These are phyloP conservation scores for Blastosporella zonata DNA, from an alignment of 1,284 basidiomycete species.

Conservation along the genomic window DNA sequence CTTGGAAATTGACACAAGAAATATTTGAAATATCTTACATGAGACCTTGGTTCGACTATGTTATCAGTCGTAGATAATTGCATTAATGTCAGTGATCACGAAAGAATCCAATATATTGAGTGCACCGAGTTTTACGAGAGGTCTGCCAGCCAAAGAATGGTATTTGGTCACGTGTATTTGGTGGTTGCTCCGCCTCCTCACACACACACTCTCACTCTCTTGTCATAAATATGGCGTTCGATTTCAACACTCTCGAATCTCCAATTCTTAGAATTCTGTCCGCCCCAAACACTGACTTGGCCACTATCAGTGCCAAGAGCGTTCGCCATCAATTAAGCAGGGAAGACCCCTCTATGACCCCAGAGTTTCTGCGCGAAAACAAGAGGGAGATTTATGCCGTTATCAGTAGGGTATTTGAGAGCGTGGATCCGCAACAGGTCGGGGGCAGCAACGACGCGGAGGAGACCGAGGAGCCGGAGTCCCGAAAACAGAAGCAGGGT, in stretches of 20 bases:
- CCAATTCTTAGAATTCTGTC: constrained; percentile 63
- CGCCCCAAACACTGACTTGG: constrained; percentile 66
- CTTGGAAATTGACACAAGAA: too few relatives aligned
- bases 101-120: too few relatives aligned
- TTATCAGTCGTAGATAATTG: too few relatives aligned
- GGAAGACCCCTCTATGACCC: constrained; percentile 47
- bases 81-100: too few relatives aligned
- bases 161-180: too few relatives aligned
- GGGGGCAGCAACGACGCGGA: constrained; percentile 32
- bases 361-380: constrained; percentile 54
- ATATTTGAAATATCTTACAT: too few relatives aligned
- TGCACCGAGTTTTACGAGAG: too few relatives aligned
- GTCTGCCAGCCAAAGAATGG: not conserved
- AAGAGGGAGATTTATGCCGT: constrained; percentile 57
- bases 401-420: constrained; percentile 59
- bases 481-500: constrained; percentile 38
- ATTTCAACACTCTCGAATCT: constrained; percentile 51
- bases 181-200: constrained; percentile 21
- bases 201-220: constrained; percentile 16
- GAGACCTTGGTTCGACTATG: too few relatives aligned
- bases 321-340: constrained; percentile 64
- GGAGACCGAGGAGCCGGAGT: constrained; percentile 27
- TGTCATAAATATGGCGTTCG: constrained; percentile 35
- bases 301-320: constrained; percentile 74
- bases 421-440: constrained; percentile 41